These are phyloP conservation scores for Histomonas meleagridis DNA, from an alignment of 208 protist genomes.

Conservation along the genomic window DNA sequence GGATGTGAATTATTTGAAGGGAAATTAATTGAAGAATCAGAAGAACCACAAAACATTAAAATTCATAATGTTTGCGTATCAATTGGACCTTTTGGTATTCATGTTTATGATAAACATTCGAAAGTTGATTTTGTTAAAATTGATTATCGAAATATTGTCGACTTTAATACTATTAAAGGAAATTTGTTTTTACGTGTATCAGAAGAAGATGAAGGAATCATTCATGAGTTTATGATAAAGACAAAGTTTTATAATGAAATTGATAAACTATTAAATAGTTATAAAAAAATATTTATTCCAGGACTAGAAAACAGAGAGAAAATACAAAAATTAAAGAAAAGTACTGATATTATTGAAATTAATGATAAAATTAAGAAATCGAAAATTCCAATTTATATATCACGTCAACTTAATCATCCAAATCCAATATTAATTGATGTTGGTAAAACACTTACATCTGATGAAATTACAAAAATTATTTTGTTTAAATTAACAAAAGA, in stretches of 20 bases:
- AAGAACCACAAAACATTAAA: too few species aligned
- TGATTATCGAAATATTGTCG: neutral
- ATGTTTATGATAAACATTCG: neutral
- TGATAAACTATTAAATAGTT: neutral
- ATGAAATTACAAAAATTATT: too few species aligned
- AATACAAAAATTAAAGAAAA: neutral
- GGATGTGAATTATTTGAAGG: too few species aligned
- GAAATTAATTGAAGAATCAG: too few species aligned
- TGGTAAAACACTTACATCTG: too few species aligned
- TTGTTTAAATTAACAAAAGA: too few species aligned
- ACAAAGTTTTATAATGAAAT: neutral
- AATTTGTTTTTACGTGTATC: neutral
- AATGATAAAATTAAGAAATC: too few species aligned
- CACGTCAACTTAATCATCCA: neutral
- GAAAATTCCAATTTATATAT: neutral
- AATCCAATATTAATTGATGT: too few species aligned
- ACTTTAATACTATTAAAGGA: neutral
- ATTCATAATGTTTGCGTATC: too few species aligned
- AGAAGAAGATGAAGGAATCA: neutral
- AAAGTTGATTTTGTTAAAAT: neutral
- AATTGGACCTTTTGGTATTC: neutral
- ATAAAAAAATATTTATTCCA: neutral
- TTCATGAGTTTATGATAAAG: neutral
- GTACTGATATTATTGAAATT: too few species aligned
- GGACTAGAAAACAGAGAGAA: neutral